Conservation (phyloP, 306 rosid species). For the Casuarina equisetifolia region DNA sequence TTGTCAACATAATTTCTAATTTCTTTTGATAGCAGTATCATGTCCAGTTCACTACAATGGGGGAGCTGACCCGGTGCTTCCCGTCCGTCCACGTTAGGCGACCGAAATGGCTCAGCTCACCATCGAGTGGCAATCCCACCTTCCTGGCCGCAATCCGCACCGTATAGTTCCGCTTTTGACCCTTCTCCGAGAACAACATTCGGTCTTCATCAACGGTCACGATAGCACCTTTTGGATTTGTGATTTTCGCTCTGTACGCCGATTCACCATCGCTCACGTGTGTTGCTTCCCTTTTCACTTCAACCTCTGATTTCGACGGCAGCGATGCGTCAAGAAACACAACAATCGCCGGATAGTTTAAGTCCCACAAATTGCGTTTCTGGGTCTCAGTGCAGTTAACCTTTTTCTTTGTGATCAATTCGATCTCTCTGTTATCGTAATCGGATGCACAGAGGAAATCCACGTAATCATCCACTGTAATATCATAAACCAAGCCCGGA, state of each 20-base stretch:
- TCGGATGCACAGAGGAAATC: conserved; percentile 11
- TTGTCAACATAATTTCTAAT: not conserved
- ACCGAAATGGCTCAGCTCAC: not conserved
- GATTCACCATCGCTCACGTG: not conserved
- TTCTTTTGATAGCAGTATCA: not conserved
- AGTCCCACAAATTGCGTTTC: not conserved
- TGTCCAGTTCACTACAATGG: not conserved
- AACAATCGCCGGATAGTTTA: conserved; percentile 4
- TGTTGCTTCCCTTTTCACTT: not conserved
- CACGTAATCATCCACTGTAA: conserved; percentile 10
- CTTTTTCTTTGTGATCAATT: not conserved
- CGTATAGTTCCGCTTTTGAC: conserved; percentile 3
- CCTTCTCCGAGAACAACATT: conserved; percentile 10
- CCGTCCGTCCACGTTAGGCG: not conserved
- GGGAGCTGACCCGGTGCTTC: not conserved
- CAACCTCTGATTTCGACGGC: not conserved
- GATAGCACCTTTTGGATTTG: not conserved
- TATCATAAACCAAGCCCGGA: conserved; percentile 18
- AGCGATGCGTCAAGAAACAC: not conserved
- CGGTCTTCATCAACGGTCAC: conserved; percentile 6
- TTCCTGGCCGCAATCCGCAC: not conserved
- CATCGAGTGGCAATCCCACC: not conserved
- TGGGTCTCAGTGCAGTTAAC: not conserved
- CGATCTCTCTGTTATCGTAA: not conserved
- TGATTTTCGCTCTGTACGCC: not conserved